Base-by-base conservation (phyloP, 2,329 filamentous ascomycete genomes). In the Cladosporium sp. region DNA sequence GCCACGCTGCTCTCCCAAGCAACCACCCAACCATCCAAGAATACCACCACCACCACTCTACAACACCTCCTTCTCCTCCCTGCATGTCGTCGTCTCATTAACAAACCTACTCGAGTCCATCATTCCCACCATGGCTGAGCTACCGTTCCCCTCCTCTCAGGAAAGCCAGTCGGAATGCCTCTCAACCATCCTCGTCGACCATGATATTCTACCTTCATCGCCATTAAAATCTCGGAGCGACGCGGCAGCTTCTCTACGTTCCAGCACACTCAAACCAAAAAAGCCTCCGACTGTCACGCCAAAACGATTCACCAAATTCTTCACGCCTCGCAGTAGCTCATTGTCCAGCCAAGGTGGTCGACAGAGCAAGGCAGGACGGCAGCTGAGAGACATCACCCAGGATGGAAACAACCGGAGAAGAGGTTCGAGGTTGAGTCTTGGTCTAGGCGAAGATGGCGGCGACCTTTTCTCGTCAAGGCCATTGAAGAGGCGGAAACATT, bases 261-360 rank as follows among this genome's bases (percentile, higher is more conserved):
- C 64, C 49, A 74, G 68, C 71, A 72, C 74, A 59, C 66, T 69
- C 28, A 84, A 83, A 70, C 77, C 76, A 44, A 82, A 76, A 69
- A 80, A 79, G 67, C 79, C 80, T 36, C 82, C 82, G 6, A 82
- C 81, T 32, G 82, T 84, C 69, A 84, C 82, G 0, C 82, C 82
- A 7, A 82, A 82, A 71, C 78, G 82, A 66, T 84, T 84, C 74
- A 82, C 74, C 58, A 79, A 80, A 68, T 84, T 84, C 75, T 84
- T 84, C 74, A 83, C 81, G 14, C 82, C 82, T 12, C 76, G 81
- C 57, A 72, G 68, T n/a, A 60, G 32, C 38, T 76, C 78, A 3
- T 69, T 73, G 44, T 72, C 71, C 24, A 68, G 70, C 24, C 65
- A 72, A 57, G 68, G 68, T 32, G 71, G 66, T 18, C 70, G 72